phyloP scores from a whole-genome alignment of 2,329 filamentous ascomycete species.

The Cryphonectria parasitica region DNA sequence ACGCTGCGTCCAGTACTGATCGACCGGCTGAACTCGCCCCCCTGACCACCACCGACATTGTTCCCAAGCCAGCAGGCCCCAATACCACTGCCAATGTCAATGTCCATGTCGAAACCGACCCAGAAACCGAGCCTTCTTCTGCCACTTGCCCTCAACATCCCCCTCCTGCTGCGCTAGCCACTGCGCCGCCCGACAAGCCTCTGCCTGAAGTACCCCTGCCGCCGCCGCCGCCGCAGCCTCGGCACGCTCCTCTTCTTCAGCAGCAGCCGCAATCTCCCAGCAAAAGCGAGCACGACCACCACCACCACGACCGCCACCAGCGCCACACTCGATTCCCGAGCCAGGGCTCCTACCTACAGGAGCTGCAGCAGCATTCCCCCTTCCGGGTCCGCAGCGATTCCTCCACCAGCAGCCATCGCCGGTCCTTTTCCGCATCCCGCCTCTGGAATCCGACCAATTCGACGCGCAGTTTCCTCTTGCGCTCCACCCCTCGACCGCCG shows the following conservation, averaged over 20 bases:
- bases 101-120: slow-evolving; percentile 14
- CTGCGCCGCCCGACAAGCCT: slow-evolving; percentile 26
- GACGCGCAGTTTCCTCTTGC: slow-evolving; percentile 49
- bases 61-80: not conserved
- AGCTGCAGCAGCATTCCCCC: slow-evolving; percentile 40
- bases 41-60: slow-evolving; percentile 14
- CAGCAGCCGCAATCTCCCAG: slow-evolving; percentile 33
- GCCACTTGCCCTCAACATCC: slow-evolving; percentile 33
- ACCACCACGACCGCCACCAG: slow-evolving; percentile 29
- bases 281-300: slow-evolving; percentile 25
- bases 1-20: slow-evolving; percentile 39
- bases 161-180: slow-evolving; percentile 32
- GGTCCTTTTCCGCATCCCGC: slow-evolving; percentile 51
- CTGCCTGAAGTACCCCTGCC: not conserved
- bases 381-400: slow-evolving; percentile 49
- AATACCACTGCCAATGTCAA: not conserved
- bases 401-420: slow-evolving; percentile 37
- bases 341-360: slow-evolving; percentile 28
- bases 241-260: not conserved
- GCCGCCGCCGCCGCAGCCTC: not conserved
- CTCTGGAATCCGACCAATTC: slow-evolving; percentile 67
- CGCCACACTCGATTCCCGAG: slow-evolving; percentile 31
- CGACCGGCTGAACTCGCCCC: slow-evolving; percentile 27
- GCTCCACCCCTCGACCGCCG: slow-evolving; percentile 35
- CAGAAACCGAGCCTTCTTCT: slow-evolving; percentile 17